Evolutionary conservation across 495 filamentous ascomycete species (phyloP), one percentile per base, ranked within the genome.

Genomic region (Margaritispora aquatica): DNA sequence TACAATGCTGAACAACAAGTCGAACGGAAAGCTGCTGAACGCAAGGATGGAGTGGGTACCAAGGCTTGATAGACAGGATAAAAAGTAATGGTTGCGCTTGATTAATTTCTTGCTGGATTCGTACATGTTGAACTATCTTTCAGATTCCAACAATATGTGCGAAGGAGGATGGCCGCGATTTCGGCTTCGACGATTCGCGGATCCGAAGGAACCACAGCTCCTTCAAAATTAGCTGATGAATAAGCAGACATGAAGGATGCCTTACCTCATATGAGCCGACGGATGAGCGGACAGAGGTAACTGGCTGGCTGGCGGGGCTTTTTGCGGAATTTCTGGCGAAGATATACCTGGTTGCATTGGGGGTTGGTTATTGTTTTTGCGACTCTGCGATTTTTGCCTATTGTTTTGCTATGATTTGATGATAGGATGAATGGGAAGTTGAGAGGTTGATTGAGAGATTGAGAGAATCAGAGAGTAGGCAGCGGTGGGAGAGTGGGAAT

Each of bases 11-110:
- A 64, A 34, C 55, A 64, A n/a, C 50, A 46, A 29, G 54, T 51
- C 34, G 63, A 60, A 17, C 44, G 61, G 56, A 66, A 62, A 61
- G 21, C 26, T 27, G 26, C 58, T 15, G 64, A 66, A 41, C 55
- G 64, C 2, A 66, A 66, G 51, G 64, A 64, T 24, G 63, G 64
- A 17, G 66, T 64, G 8, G 61, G 61, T 38, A 66, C 64, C 20
- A 50, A 24, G 9, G 47, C 47, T 4, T 50, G 24, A 26, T 24
- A 9, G 4, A 23, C 7, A n/a, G 47, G 24, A 50, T 50, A 22
- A 17, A 24, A 7, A n/a, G n/a, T 23, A 5, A 9, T 22, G 15
- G 47, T 11, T 50, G 47, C 47, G 47, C 47, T 50, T 24, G 47
- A 50, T 50, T 50, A 50, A 50, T 23, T 50, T 50, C 47, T 19